phyloP scores from a whole-genome alignment of 2,329 filamentous ascomycete genomes.

The Colletotrichum gloeosporioides region DNA sequence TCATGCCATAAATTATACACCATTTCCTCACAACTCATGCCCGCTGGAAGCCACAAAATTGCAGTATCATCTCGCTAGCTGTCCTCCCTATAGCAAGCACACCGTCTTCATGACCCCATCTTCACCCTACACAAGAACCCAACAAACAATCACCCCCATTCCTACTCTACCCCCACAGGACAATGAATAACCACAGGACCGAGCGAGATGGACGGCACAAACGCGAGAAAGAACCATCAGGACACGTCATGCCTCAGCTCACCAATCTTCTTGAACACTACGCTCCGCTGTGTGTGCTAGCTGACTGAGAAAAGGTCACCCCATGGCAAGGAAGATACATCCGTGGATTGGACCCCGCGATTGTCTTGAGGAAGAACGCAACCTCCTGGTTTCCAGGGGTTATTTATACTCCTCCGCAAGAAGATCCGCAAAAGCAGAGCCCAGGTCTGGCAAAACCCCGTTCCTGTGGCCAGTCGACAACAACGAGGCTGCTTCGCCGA shows the following conservation, averaged over 20 bases:
- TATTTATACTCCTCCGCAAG: neutral
- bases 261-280: neutral
- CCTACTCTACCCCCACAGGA: neutral
- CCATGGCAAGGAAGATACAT: neutral
- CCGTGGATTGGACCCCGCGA: no score
- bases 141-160: no score
- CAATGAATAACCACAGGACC: neutral
- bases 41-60: neutral
- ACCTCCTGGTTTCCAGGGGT: neutral
- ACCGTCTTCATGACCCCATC: neutral
- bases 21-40: neutral
- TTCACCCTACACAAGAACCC: no score
- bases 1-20: neutral
- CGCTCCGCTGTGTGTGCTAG: accelerated
- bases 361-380: neutral
- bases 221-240: no score
- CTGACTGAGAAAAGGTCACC: neutral
- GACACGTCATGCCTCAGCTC: no score
- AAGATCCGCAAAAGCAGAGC: neutral
- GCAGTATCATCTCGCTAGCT: no score
- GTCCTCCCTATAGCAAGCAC: neutral
- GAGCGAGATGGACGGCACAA: neutral
- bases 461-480: accelerated
- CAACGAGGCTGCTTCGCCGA: neutral
- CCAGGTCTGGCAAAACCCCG: neutral